Evolutionary conservation across 306 rosid genomes (phyloP), one percentile per base, ranked within the genome.

Genomic region (Casuarina glauca): DNA sequence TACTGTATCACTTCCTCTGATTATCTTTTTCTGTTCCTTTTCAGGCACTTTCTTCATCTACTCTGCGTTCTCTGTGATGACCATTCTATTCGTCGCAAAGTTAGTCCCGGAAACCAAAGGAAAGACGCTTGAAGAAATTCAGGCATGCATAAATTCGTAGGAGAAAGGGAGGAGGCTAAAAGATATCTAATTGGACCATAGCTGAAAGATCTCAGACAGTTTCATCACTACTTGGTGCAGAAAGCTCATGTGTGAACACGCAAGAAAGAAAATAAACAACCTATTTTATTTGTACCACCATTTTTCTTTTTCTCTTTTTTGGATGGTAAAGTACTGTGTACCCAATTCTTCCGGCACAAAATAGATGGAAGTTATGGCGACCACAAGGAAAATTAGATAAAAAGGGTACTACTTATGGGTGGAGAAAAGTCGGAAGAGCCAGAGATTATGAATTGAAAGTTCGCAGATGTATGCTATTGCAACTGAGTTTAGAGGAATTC

Each of bases 31-130:
- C 35, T 64, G 19, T 68, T 26, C 42, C 16, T 70, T 87, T 82
- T 8, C 90, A 93, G 96, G 94, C 76, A 93, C 98, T 19, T 87
- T 86, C 50, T 85, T 83, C 72, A 74, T 94, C 82, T 94, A 89
- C 78, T 86, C 91, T 74, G 91, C 84, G 75, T 76, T 89, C 72
- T 90, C 93, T 66, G 75, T 91, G 77, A 43, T 89, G 75, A 88
- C 96, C 20, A 80, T 93, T 79, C 43, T 91, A 52, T 91, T 94
- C 80, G 97, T 89, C 54, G 87, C 90, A 19, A 89, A 85, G 81
- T 66, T 87, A 71, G 94, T 94, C 51, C 97, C 97, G 70, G 98
- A 94, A 84, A 94, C 98, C 81, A 94, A 90, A 86, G 98, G 98
- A 67, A 91, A 88, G 87, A 94, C 98, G 70, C 86, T 91, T 15